Evolutionary conservation across 495 filamentous ascomycete genomes (phyloP).

Genomic region (Darksidea phi): DNA sequence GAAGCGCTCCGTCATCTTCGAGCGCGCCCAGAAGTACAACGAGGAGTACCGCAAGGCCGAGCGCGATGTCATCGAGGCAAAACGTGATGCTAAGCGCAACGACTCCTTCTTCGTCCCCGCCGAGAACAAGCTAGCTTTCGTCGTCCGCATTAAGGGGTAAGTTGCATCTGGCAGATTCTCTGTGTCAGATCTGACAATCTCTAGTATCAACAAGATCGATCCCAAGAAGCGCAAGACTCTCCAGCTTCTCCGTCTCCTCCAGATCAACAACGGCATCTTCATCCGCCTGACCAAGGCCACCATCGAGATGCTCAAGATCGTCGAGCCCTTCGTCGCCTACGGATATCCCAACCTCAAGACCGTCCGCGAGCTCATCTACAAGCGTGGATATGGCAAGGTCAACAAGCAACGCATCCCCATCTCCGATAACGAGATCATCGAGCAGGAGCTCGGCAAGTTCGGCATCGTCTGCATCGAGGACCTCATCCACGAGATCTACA

Average conservation of each 20-base stretch:
- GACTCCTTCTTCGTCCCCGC: slow-evolving; percentile 90
- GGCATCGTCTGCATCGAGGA: slow-evolving; percentile 99
- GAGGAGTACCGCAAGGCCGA: slow-evolving; percentile 97
- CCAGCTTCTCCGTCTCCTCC: slow-evolving; percentile 96
- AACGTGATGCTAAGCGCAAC: slow-evolving; percentile 83
- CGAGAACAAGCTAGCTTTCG: slow-evolving; percentile 95
- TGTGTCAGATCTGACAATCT: background rate
- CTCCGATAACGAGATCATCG: slow-evolving; percentile 96
- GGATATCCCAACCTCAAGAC: slow-evolving; percentile 98
- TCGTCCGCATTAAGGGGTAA: slow-evolving; percentile 93
- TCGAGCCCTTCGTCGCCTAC: slow-evolving; percentile 96
- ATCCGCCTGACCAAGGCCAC: slow-evolving; percentile 97
- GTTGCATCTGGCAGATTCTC: no score
- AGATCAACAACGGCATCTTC: slow-evolving; percentile 99
- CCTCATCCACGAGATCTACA: slow-evolving; percentile 98
- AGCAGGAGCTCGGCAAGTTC: slow-evolving; percentile 92
- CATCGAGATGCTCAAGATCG: slow-evolving; percentile 93
- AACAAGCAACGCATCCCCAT: slow-evolving; percentile 93
- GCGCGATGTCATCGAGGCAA: slow-evolving; percentile 95
- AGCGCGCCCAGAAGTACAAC: slow-evolving; percentile 98
- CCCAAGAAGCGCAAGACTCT: slow-evolving; percentile 99
- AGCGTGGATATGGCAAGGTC: slow-evolving; percentile 46
- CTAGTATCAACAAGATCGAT: slow-evolving; percentile 99
- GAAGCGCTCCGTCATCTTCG: slow-evolving; percentile 97
- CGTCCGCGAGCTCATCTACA: slow-evolving; percentile 98